Percentiles rank a stretch among this genome's conserved stretches.
Evolutionary conservation across 306 rosid species (phyloP).

Genomic region (Malus fusca): DNA sequence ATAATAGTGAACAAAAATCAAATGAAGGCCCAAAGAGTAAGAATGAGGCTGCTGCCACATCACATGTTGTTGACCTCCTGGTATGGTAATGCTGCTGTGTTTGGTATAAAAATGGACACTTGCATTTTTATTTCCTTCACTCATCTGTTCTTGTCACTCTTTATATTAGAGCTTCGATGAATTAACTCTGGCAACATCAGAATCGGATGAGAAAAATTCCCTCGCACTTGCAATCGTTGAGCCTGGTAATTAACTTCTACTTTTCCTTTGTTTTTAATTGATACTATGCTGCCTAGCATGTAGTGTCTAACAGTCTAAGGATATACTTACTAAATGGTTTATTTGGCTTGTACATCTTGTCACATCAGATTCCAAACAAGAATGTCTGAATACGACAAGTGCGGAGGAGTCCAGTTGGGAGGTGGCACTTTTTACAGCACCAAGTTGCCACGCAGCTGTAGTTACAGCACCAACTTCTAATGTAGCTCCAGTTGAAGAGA

Average conservation of each 20-base stretch:
- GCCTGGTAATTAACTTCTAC: background rate
- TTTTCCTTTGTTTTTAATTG: background rate
- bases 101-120: background rate
- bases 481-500: background rate
- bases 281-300: background rate
- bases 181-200: background rate
- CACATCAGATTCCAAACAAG: background rate
- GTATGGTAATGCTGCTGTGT: background rate
- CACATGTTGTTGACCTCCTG: background rate
- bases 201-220: background rate
- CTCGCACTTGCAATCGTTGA: background rate
- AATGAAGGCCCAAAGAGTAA: background rate
- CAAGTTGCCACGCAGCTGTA: background rate
- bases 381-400: background rate
- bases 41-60: background rate
- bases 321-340: background rate
- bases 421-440: background rate
- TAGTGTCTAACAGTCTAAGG: background rate
- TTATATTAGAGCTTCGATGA: constrained; percentile 5
- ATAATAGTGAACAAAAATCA: background rate
- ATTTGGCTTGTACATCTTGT: background rate
- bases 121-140: background rate
- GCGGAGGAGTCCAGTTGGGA: background rate
- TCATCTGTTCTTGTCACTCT: background rate
- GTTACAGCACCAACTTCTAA: background rate